Percentiles rank a stretch among this genome's conserved stretches.
Evolutionary conservation across 306 rosid genomes (phyloP).

Genomic region (Dryas alaskensis): DNA sequence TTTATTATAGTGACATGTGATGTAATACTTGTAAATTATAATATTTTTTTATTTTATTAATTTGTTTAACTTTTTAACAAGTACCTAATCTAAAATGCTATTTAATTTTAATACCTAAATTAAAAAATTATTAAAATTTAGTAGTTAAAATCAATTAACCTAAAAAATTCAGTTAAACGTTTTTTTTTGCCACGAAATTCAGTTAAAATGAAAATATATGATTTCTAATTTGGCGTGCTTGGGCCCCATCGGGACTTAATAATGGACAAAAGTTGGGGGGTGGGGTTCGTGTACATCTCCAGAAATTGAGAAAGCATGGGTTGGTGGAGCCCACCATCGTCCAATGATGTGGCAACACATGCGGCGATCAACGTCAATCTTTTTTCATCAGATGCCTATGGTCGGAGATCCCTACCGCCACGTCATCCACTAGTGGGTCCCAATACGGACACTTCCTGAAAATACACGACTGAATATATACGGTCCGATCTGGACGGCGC

Average conservation of each 20-base stretch:
- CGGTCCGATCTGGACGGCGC: slow-evolving; percentile 23
- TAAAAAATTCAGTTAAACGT: no score
- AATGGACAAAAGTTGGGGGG: background rate
- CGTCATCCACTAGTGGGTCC: slow-evolving; percentile 29
- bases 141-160: no score
- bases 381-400: slow-evolving; percentile 54
- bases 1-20: no score
- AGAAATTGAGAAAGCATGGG: slow-evolving; percentile 18
- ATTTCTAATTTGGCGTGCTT: background rate
- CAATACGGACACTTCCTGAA: slow-evolving; percentile 9
- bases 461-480: slow-evolving; percentile 21
- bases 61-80: no score
- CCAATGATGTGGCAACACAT: slow-evolving; percentile 22
- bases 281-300: background rate
- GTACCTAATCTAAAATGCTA: no score
- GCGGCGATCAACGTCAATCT: slow-evolving; percentile 42
- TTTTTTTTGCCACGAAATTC: no score
- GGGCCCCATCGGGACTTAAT: background rate
- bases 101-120: no score
- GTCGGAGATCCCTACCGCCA: slow-evolving; percentile 54
- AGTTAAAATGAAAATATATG: no score
- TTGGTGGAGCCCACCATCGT: slow-evolving; percentile 28
- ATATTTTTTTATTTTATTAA: no score
- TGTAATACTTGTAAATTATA: no score
- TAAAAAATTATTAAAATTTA: no score